Percentiles rank a stretch among this genome's conserved stretches.
phyloP scores from a whole-genome alignment of 1,284 basidiomycete genomes.

The Naganishia liquefaciens region DNA sequence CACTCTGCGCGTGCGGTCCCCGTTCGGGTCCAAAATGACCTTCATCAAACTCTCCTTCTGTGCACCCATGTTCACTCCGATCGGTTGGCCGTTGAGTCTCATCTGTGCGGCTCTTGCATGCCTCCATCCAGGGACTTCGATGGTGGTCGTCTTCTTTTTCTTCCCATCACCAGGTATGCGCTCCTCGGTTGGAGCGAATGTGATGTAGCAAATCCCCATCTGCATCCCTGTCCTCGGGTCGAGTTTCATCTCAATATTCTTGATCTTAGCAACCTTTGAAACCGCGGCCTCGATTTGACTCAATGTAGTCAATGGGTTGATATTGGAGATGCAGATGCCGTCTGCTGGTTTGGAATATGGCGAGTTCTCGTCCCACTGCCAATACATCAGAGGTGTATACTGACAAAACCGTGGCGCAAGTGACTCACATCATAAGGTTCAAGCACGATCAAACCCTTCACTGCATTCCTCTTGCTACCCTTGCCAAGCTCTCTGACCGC shows the following conservation, averaged over 20 bases:
- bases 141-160: slow-evolving; percentile 22
- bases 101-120: slow-evolving; percentile 49
- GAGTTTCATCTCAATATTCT: slow-evolving; percentile 74
- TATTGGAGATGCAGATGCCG: slow-evolving; percentile 20
- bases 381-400: not conserved
- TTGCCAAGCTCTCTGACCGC: slow-evolving; percentile 39
- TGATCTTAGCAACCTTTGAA: slow-evolving; percentile 64
- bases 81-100: slow-evolving; percentile 53
- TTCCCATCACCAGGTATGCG: not conserved
- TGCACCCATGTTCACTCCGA: slow-evolving; percentile 38
- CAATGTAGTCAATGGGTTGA: slow-evolving; percentile 12
- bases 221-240: slow-evolving; percentile 77
- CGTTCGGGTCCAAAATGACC: slow-evolving; percentile 56
- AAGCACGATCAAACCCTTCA: slow-evolving; percentile 38
- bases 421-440: slow-evolving; percentile 46
- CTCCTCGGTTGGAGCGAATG: slow-evolving; percentile 56
- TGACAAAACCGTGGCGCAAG: not conserved
- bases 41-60: slow-evolving; percentile 45
- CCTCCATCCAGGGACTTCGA: slow-evolving; percentile 43
- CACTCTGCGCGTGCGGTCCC: slow-evolving; percentile 49
- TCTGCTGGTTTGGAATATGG: slow-evolving; percentile 20
- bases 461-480: slow-evolving; percentile 42
- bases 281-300: slow-evolving; percentile 16
- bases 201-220: slow-evolving; percentile 78
- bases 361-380: slow-evolving; percentile 25